These are phyloP conservation scores for Candida hispaniensis DNA, from an alignment of 805 yeast species.

Conservation along the genomic window DNA sequence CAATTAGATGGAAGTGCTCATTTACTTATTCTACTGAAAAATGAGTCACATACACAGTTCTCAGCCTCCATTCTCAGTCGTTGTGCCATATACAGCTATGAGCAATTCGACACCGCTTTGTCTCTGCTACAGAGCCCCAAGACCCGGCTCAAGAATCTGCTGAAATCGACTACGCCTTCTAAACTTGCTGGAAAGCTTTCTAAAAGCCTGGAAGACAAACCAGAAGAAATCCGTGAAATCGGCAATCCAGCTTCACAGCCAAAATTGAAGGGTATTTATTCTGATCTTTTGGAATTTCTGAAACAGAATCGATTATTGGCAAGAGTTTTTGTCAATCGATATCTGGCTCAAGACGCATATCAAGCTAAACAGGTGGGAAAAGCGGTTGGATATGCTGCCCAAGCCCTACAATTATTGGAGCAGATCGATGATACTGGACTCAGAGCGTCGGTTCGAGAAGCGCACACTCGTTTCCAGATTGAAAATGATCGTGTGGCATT, in stretches of 20 bases:
- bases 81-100: conserved; percentile 27
- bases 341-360: conserved; percentile 25
- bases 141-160: conserved; percentile 1
- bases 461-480: conserved; percentile 20
- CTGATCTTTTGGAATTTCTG: conserved; percentile 23
- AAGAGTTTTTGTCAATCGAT: conserved; percentile 24
- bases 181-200: conserved; percentile 9
- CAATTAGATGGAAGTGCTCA: conserved; percentile 24
- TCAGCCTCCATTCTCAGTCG: conserved; percentile 23
- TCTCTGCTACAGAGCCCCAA: conserved; percentile 19
- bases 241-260: conserved; percentile 1
- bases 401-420: conserved; percentile 5
- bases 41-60: conserved; percentile 11
- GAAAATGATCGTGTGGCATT: conserved; percentile 28
- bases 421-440: conserved; percentile 17
- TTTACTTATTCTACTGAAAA: conserved; percentile 23
- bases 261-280: background rate
- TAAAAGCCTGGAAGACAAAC: conserved; percentile 2
- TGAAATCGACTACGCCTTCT: conserved; percentile 6
- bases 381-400: conserved; percentile 17
- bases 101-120: conserved; percentile 25
- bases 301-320: conserved; percentile 22
- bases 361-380: conserved; percentile 24
- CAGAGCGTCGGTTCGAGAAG: conserved; percentile 17
- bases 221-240: background rate